Percentiles rank a stretch among this genome's conserved stretches.
phyloP scores from a whole-genome alignment of 495 filamentous ascomycete genomes.

The Annulohypoxylon moriforme region DNA sequence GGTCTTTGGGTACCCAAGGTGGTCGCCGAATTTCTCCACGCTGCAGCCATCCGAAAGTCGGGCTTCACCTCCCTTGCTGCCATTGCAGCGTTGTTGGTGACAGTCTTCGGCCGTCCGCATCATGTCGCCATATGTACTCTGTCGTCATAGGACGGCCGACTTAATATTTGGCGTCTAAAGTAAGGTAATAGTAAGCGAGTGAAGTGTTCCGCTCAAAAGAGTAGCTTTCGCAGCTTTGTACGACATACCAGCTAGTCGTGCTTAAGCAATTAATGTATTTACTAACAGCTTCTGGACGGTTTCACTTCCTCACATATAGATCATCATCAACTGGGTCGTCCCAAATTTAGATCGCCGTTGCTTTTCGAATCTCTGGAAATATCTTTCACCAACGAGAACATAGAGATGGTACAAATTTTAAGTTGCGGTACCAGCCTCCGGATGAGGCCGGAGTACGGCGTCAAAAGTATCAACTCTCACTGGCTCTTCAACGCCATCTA shows the following conservation, averaged over 20 bases:
- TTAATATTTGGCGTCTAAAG: background rate
- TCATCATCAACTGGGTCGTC: background rate
- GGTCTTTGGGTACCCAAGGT: background rate
- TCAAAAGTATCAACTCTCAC: background rate
- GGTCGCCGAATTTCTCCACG: slow-evolving; percentile 33
- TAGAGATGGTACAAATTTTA: slow-evolving; percentile 8
- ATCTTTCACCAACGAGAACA: slow-evolving; percentile 13
- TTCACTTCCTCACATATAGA: background rate
- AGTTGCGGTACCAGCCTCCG: slow-evolving; percentile 35
- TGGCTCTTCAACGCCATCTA: slow-evolving; percentile 6
- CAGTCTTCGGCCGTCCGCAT: slow-evolving; percentile 21
- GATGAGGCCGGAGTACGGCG: slow-evolving; percentile 21
- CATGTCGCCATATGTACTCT: slow-evolving; percentile 18
- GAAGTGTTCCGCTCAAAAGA: background rate
- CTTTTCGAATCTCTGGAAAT: slow-evolving; percentile 5
- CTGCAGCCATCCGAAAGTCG: slow-evolving; percentile 35
- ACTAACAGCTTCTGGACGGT: background rate
- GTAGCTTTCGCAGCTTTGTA: slow-evolving; percentile 3
- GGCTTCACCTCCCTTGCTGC: slow-evolving; percentile 23
- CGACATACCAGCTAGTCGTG: background rate
- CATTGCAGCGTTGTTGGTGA: slow-evolving; percentile 1
- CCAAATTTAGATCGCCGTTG: slow-evolving; percentile 1
- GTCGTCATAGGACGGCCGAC: background rate
- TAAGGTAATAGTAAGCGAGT: background rate
- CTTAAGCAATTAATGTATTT: background rate